Percentiles rank a stretch among this genome's conserved stretches.
Conservation (phyloP, 345 rosid genomes). For the Salix koriyanagi region DNA sequence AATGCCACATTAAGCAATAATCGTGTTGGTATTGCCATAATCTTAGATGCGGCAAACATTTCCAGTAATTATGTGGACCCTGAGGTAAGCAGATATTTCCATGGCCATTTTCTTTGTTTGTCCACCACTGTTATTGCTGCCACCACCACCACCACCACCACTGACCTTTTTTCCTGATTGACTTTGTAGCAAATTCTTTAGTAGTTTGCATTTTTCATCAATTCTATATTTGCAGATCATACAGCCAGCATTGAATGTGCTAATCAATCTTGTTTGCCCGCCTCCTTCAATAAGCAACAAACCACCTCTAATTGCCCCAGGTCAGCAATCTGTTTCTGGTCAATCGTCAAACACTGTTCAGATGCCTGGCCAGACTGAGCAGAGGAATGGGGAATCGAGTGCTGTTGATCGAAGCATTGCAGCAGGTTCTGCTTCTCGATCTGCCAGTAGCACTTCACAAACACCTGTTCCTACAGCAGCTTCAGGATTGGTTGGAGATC, state of each 20-base stretch:
- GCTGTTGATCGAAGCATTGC: slow-evolving; percentile 40
- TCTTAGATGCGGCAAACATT: slow-evolving; percentile 87
- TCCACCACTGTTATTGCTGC: neutral
- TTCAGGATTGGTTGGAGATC: slow-evolving; percentile 94
- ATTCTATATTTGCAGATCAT: slow-evolving; percentile 55
- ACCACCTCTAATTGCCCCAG: slow-evolving; percentile 51
- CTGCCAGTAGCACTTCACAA: slow-evolving; percentile 44
- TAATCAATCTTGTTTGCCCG: slow-evolving; percentile 93
- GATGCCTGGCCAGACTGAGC: slow-evolving; percentile 46
- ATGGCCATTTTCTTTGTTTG: neutral
- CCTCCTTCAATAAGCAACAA: slow-evolving; percentile 97
- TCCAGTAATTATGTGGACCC: slow-evolving; percentile 81
- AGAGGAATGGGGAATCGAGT: slow-evolving; percentile 47
- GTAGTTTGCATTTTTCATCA: slow-evolving; percentile 11
- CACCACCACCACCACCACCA: too few relatives aligned
- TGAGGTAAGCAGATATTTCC: slow-evolving; percentile 51
- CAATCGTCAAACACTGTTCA: slow-evolving; percentile 42
- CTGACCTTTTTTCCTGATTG: neutral
- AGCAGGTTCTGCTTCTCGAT: slow-evolving; percentile 31
- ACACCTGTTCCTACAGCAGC: slow-evolving; percentile 56
- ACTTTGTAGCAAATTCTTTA: neutral
- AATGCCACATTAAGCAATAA: slow-evolving; percentile 78
- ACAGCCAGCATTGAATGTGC: slow-evolving; percentile 89
- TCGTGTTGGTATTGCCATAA: slow-evolving; percentile 86
- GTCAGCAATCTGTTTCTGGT: slow-evolving; percentile 46